phyloP scores from a whole-genome alignment of 345 rosid species.

The Xanthoceras sorbifolium region DNA sequence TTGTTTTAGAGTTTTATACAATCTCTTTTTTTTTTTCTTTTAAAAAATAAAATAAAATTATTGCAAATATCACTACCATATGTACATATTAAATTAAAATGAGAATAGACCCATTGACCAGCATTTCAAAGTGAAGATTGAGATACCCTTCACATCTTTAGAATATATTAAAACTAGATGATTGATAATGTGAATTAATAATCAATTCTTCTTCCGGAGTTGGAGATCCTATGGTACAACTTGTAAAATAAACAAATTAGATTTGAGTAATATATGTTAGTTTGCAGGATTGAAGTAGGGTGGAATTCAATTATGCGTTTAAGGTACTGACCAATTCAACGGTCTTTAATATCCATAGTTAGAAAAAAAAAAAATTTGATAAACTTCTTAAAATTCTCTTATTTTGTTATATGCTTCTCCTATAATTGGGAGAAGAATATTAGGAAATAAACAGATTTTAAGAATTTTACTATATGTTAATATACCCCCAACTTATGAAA shows the following conservation, averaged over 20 bases:
- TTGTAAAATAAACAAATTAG: background rate
- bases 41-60: background rate
- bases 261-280: background rate
- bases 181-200: background rate
- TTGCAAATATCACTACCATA: background rate
- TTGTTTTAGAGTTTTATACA: background rate
- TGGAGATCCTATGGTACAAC: background rate
- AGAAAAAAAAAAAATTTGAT: too few species aligned
- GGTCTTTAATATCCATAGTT: too few species aligned
- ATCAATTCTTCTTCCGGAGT: background rate
- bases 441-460: too few species aligned
- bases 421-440: too few species aligned
- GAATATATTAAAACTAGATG: slow-evolving; percentile 3
- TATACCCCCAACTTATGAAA: too few species aligned
- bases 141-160: slow-evolving; percentile 3
- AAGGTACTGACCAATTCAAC: too few species aligned
- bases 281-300: background rate
- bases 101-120: slow-evolving; percentile 4
- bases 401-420: too few species aligned
- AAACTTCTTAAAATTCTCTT: too few species aligned
- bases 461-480: too few species aligned
- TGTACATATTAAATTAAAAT: background rate
- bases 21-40: background rate
- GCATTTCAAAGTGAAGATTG: slow-evolving; percentile 14
- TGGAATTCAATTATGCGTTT: background rate